Evolutionary conservation across 306 rosid genomes (phyloP).

Genomic region (Malus sylvestris): DNA sequence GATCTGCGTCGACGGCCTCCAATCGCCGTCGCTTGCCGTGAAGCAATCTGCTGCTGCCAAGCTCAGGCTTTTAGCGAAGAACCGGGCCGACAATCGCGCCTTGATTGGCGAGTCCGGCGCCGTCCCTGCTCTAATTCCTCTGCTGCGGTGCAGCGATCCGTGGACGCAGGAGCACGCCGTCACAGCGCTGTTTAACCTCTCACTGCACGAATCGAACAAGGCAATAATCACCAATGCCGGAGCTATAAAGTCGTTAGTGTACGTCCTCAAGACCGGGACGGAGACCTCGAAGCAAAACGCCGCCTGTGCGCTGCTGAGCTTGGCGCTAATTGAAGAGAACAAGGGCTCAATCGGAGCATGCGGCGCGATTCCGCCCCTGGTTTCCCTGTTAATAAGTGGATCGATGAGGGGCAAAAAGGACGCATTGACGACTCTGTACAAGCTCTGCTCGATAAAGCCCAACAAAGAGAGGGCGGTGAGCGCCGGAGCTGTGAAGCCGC

Average conservation of each 20-base stretch:
- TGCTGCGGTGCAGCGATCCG: constrained; percentile 86
- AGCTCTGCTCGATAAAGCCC: constrained; percentile 70
- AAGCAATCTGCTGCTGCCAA: constrained; percentile 96
- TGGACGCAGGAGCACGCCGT: constrained; percentile 95
- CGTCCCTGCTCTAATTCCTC: constrained; percentile 71
- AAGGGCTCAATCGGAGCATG: constrained; percentile 81
- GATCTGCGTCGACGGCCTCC: constrained; percentile 79
- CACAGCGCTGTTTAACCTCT: constrained; percentile 76
- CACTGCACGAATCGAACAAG: constrained; percentile 76
- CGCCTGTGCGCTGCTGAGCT: constrained; percentile 80
- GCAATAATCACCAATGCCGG: constrained; percentile 65
- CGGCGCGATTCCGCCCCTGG: constrained; percentile 81
- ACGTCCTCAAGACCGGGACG: constrained; percentile 83
- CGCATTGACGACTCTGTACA: constrained; percentile 73
- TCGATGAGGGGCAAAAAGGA: constrained; percentile 86
- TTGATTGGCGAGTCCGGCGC: constrained; percentile 94
- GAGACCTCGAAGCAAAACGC: constrained; percentile 95
- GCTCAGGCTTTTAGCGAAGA: constrained; percentile 80
- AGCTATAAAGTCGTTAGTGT: constrained; percentile 74
- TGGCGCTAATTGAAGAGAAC: constrained; percentile 77
- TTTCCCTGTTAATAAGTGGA: constrained; percentile 63
- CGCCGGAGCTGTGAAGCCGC: constrained; percentile 85
- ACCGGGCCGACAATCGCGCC: constrained; percentile 71
- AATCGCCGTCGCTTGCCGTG: constrained; percentile 63
- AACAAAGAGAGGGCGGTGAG: constrained; percentile 85